Evolutionary conservation across 345 rosid genomes (phyloP).

Genomic region (Citrus medica): DNA sequence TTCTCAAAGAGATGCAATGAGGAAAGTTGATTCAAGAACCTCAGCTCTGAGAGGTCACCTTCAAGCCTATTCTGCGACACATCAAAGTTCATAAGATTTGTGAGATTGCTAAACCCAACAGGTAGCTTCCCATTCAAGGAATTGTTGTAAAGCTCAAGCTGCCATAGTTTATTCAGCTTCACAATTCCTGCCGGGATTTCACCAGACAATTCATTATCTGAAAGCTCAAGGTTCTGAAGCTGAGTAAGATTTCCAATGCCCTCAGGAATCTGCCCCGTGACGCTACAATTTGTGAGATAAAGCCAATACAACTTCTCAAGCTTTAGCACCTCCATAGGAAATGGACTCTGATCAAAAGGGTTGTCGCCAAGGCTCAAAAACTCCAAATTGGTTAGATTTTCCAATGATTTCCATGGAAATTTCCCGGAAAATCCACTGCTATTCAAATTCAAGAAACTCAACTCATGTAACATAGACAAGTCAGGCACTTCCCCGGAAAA

Average conservation of each 20-base stretch:
- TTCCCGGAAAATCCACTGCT: conserved; percentile 58
- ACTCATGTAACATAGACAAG: conserved; percentile 35
- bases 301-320: conserved; percentile 60
- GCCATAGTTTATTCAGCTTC: conserved; percentile 46
- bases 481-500: conserved; percentile 68
- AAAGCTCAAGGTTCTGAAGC: conserved; percentile 64
- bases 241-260: conserved; percentile 48
- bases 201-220: conserved; percentile 55
- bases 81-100: conserved; percentile 49
- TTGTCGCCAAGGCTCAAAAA: conserved; percentile 84
- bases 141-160: conserved; percentile 75
- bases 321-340: conserved; percentile 53
- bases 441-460: conserved; percentile 55
- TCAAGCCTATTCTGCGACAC: conserved; percentile 56
- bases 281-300: conserved; percentile 66
- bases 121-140: conserved; percentile 64
- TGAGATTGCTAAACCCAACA: conserved; percentile 52
- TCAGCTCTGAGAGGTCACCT: conserved; percentile 60
- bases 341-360: conserved; percentile 40
- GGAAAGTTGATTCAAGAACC: conserved; percentile 40
- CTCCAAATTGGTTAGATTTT: conserved; percentile 38
- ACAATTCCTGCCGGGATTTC: conserved; percentile 55
- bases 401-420: conserved; percentile 73
- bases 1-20: conserved; percentile 64
- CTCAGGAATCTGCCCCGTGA: conserved; percentile 69